phyloP scores from a whole-genome alignment of 108 stramenopile species.

The Conticribra guillardii region DNA sequence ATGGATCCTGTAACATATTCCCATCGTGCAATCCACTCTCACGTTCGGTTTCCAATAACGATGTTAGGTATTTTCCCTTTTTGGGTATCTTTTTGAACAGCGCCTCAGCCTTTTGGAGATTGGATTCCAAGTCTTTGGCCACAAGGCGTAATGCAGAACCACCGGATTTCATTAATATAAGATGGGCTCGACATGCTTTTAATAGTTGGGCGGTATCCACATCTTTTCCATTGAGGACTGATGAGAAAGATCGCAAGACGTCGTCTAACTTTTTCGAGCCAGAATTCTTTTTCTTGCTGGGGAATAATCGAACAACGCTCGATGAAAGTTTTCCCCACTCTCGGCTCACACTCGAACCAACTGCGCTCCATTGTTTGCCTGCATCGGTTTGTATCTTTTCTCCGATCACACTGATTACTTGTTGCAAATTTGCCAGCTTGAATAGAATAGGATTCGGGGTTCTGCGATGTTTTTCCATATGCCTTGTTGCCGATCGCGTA shows the following conservation, averaged over 20 bases:
- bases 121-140: constrained; percentile 59
- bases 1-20: constrained; percentile 47
- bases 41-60: constrained; percentile 46
- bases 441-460: not conserved
- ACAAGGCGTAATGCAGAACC: constrained; percentile 44
- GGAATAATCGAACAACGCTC: constrained; percentile 13
- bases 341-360: constrained; percentile 12
- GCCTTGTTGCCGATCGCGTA: constrained; percentile 5
- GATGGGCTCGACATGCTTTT: constrained; percentile 53
- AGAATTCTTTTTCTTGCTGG: constrained; percentile 1
- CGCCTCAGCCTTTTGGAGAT: constrained; percentile 56
- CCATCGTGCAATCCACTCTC: constrained; percentile 45
- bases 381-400: constrained; percentile 24
- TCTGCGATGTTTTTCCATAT: no score
- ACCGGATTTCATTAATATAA: constrained; percentile 41
- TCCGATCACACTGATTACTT: constrained; percentile 17
- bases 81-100: constrained; percentile 41
- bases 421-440: constrained; percentile 1
- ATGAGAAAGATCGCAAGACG: constrained; percentile 35
- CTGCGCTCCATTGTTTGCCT: not conserved
- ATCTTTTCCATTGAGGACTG: constrained; percentile 27
- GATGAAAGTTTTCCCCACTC: constrained; percentile 23
- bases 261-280: constrained; percentile 38
- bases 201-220: constrained; percentile 56
- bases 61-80: constrained; percentile 31